A percentile compares a stretch with the other conserved stretches of the same genome.
These are phyloP conservation scores for Fremontodendron californicum DNA, from an alignment of 345 rosid species.

Conservation along the genomic window DNA sequence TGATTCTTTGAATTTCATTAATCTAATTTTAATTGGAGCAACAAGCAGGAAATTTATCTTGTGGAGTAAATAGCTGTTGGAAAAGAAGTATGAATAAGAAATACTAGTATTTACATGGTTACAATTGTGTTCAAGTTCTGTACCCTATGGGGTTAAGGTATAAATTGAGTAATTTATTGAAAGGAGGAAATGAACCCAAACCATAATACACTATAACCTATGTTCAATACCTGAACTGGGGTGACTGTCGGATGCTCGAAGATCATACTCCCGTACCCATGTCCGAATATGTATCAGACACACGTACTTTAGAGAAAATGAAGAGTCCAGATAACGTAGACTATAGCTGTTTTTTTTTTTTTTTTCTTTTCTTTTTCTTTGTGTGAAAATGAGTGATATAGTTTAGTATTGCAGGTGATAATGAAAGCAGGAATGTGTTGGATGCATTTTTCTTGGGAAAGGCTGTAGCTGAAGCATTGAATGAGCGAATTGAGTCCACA, in stretches of 20 bases:
- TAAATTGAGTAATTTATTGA: background rate
- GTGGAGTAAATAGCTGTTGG: background rate
- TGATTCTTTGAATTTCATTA: background rate
- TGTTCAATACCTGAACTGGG: too few relatives aligned
- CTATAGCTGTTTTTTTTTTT: background rate
- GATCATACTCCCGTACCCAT: too few relatives aligned
- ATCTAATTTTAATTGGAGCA: background rate
- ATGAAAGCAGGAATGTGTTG: slow-evolving; percentile 54
- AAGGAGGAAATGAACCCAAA: background rate
- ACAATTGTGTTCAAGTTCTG: background rate
- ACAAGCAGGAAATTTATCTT: background rate
- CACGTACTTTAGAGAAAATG: too few relatives aligned
- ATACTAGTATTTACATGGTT: background rate
- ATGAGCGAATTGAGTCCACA: slow-evolving; percentile 73
- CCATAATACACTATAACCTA: too few relatives aligned
- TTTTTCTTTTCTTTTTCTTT: too few relatives aligned
- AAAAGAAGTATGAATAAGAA: background rate
- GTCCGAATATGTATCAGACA: too few relatives aligned
- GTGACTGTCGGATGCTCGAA: too few relatives aligned
- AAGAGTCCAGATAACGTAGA: too few relatives aligned
- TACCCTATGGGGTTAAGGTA: background rate
- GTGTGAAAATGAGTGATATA: slow-evolving; percentile 5
- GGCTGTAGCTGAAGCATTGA: slow-evolving; percentile 81
- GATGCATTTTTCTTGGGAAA: slow-evolving; percentile 96
- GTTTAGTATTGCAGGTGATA: slow-evolving; percentile 45